Base-by-base conservation (phyloP, 441 rosid species). In the Euphorbia corollata region DNA sequence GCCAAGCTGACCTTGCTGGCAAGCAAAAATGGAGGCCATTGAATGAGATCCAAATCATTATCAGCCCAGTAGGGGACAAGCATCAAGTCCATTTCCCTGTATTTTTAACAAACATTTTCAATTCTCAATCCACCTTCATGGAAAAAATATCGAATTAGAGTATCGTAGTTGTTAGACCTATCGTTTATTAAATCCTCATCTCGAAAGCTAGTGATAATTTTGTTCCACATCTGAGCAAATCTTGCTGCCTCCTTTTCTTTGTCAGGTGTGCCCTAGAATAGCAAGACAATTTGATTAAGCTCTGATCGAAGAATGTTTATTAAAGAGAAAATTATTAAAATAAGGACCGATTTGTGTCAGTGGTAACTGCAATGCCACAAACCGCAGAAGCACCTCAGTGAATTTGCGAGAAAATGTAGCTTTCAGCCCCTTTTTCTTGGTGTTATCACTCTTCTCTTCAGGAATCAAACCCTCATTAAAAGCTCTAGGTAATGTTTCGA, bases 21-120 rank as follows among this genome's bases (percentile, higher is more conserved):
- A 60, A 95, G 84, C 79, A 95, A 79, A 81, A 95, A 95, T 8
- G 99, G 99, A 75, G 99, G 99, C 98, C 98, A 95, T 69, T 95
- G 99, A 68, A 81, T 90, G 64, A 87, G 86, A 30, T 81, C 87
- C 77, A 90, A 77, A 73, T 84, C 96, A 72, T 89, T 92, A 75
- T 92, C 97, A 70, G 99, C 98, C 97, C 98, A 95, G 79, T 95
- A 95, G 57, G 99, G 99, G 78, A 95, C 99, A 80, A 95, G 98
- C 82, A 95, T 83, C 75, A 95, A 76, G 77, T 92, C 79, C 97
- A 85, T 95, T 82, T 95, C 99, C 92, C 98, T 95, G 79, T 48
- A 67, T 22, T 34, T 55, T 19, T 57, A 27, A 60, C 18, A 68
- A 67, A 61, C 5, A 56, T 27, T 39, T 43, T 51, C 18, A 12